Conservation (phyloP, 1,139 yeast species). For the Protomyces lactucae-debilis region DNA sequence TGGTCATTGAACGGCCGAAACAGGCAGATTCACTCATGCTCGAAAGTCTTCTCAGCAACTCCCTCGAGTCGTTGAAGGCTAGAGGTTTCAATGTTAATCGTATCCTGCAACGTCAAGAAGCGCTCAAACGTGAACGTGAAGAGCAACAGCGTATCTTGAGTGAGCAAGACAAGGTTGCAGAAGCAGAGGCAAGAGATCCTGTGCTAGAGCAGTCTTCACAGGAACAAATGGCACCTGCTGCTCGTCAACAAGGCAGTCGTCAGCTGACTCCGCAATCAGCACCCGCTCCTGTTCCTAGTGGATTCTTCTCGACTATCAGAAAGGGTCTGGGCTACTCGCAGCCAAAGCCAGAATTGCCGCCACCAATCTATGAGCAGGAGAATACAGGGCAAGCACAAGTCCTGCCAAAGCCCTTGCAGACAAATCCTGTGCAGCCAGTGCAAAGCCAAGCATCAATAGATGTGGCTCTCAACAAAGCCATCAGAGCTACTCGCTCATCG, state of each 20-base stretch:
- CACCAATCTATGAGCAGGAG: not conserved
- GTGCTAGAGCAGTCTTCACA: not conserved
- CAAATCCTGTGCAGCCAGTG: constrained; percentile 4
- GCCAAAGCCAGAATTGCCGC: not conserved
- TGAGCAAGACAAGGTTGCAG: not conserved
- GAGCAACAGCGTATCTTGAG: constrained; percentile 7
- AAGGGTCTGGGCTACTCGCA: constrained; percentile 6
- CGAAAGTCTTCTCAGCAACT: constrained; percentile 40
- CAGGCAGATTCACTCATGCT: constrained; percentile 43
- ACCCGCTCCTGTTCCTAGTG: not conserved
- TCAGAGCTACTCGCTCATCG: constrained; percentile 5
- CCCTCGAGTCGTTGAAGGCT: constrained; percentile 38
- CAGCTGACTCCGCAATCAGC: not conserved
- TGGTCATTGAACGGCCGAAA: constrained; percentile 37
- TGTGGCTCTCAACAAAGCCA: constrained; percentile 6
- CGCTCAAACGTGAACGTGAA: constrained; percentile 30
- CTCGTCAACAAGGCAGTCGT: not conserved
- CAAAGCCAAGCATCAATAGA: constrained; percentile 5
- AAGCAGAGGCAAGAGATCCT: not conserved
- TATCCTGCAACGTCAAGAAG: constrained; percentile 36
- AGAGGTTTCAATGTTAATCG: constrained; percentile 44
- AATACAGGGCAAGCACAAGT: not conserved
- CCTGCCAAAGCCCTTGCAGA: not conserved
- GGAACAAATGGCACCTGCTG: not conserved
- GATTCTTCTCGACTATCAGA: constrained; percentile 2